Conservation (phyloP, 306 rosid species). For the Rosa rugosa region DNA sequence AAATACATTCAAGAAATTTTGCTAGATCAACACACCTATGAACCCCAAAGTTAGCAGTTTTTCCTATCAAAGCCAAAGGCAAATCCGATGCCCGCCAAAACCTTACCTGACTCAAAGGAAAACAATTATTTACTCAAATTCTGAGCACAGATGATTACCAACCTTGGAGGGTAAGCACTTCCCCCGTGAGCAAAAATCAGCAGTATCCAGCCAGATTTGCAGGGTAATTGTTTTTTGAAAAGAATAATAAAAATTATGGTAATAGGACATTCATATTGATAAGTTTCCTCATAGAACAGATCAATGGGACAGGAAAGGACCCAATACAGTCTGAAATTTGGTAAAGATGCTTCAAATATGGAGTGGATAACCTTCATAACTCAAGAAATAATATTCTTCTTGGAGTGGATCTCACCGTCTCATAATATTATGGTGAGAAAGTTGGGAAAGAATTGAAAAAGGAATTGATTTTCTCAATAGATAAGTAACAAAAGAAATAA, state of each 20-base stretch:
- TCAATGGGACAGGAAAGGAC: background rate
- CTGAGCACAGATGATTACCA: conserved; percentile 15
- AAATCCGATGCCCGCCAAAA: conserved; percentile 23
- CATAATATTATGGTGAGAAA: background rate
- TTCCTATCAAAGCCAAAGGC: conserved; percentile 28
- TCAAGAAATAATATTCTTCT: background rate
- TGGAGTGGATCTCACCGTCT: background rate
- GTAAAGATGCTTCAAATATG: background rate
- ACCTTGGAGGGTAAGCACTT: conserved; percentile 1
- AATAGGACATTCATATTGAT: background rate
- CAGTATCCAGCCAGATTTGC: background rate
- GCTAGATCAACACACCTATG: conserved; percentile 27
- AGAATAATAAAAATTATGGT: background rate
- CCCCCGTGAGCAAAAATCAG: background rate
- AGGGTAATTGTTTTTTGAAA: background rate
- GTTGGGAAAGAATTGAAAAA: background rate
- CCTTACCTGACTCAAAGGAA: conserved; percentile 29
- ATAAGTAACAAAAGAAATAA: background rate
- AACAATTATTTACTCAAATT: conserved; percentile 20
- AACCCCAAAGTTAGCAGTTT: conserved; percentile 26
- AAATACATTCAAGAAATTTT: conserved; percentile 19
- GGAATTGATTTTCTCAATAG: background rate
- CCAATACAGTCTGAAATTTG: background rate
- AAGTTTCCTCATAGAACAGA: background rate
- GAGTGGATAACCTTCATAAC: background rate